Evolutionary conservation across 257 asterid genomes (phyloP), one percentile per base, ranked within the genome.

Genomic region (Linaria vulgaris): DNA sequence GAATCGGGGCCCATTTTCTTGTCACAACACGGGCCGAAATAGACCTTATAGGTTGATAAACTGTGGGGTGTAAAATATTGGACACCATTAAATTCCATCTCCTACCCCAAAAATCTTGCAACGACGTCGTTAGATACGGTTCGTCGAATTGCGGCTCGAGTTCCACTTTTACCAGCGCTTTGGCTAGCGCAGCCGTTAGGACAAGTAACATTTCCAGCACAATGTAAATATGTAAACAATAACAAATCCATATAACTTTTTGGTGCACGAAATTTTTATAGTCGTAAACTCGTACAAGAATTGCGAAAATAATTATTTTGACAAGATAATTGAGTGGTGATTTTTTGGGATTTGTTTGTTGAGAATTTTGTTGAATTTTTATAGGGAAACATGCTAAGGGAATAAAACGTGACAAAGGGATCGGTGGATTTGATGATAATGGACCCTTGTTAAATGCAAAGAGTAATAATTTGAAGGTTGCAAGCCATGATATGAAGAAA

Each of bases 91-190:
- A 30, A 59, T 86, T 86, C 91, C 95, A 86, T 31, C 91, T 71
- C 30, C 68, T 70, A 0, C 91, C 88, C 88, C 95, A 86, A 50
- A 83, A 86, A 67, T 86, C 87, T 34, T 82, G 88, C 2, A 84
- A 62, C 0, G 91, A 86, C 0, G 84, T 84, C 9, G 89, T 60
- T 7, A 76, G 21, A 51, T 81, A 80, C 0, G 87, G 89, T 5
- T 80, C 80, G 8, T 86, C 43, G 30, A 82, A 86, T 3, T 70
- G 88, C 0, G 75, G 77, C 59, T 82, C 91, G 5, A 86, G 67
- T 50, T 82, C 85, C 15, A 71, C 67, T 0, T 69, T 47, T 4
- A 61, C 6, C 0, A 73, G 10, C 0, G 74, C 59, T 1, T 64
- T 58, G 0, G 80, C 75, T 1, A 19, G 1, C 2, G 69, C 23